Evolutionary conservation across 495 filamentous ascomycete genomes (phyloP), one percentile per base, ranked within the genome.

Genomic region (Penicillium simplicissimum): DNA sequence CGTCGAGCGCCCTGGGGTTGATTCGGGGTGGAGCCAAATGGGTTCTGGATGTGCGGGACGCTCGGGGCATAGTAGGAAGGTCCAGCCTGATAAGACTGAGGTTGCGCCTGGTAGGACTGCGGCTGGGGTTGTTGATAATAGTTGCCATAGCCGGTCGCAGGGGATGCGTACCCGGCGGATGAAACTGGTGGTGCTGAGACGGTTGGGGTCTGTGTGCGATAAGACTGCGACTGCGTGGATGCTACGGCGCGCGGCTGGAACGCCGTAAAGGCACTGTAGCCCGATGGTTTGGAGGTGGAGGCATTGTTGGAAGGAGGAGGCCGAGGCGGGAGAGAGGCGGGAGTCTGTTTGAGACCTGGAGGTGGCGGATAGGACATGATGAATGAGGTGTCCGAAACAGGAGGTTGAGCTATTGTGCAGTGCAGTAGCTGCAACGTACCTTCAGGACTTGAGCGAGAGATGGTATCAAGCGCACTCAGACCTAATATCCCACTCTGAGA

Each of bases 311-410:
- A 77, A 33, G 87, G 86, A 17, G 93, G 92, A 33, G 93, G 93
- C 31, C 92, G 89, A 52, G 93, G 87, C 52, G 93, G 93, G 37
- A 97, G 88, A 54, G 88, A 90, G 25, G 90, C 85, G 55, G 79
- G 87, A 55, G 78, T 82, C 78, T 82, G 84, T 67, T 82, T 85
- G 69, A 89, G 84, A 88, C 92, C 91, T 90, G 92, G 90, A 88
- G 91, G 91, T 68, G 90, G 90, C 70, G 91, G 90, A 83, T 92
- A 93, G 76, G 92, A 88, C 93, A 96, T 96, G 88, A 90, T 93
- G 90, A 93, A 93, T 79, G 85, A 83, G 76, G 78, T 58, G 82
- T 81, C 78, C 82, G 63, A 33, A 36, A 70, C 63, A 74, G 73
- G 65, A 69, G 56, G 57, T 74, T 71, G 69, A 67, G 70, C 68